phyloP scores from a whole-genome alignment of 1,284 basidiomycete genomes.

The Xerocomus minutiporus region DNA sequence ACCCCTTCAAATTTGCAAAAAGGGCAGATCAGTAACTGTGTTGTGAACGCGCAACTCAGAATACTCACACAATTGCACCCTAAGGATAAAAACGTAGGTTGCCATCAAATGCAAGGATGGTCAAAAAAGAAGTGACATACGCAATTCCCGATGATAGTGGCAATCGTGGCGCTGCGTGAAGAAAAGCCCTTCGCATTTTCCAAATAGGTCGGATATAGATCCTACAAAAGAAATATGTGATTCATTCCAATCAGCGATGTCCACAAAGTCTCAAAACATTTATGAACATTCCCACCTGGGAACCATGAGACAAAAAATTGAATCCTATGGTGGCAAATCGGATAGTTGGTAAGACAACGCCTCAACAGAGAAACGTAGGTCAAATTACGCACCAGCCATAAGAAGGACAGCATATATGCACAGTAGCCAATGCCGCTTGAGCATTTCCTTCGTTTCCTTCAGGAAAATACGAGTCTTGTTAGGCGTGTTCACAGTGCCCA shows the following conservation, averaged over 20 bases:
- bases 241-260: background rate
- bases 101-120: constrained; percentile 69
- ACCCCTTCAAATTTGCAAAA: constrained; percentile 45
- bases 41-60: background rate
- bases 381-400: constrained; percentile 60
- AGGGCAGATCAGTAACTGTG: background rate
- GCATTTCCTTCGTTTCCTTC: constrained; percentile 67
- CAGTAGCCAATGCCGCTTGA: constrained; percentile 80
- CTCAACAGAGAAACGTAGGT: background rate
- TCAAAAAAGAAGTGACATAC: constrained; percentile 48
- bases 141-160: constrained; percentile 88
- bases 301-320: constrained; percentile 91
- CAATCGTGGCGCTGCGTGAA: constrained; percentile 64
- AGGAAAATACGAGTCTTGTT: constrained; percentile 73
- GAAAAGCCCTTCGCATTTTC: constrained; percentile 56
- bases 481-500: constrained; percentile 31
- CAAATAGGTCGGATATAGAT: constrained; percentile 81
- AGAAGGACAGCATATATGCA: constrained; percentile 81
- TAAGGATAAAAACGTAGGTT: constrained; percentile 42
- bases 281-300: constrained; percentile 43
- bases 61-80: constrained; percentile 66
- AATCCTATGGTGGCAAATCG: constrained; percentile 50
- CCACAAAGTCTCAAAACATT: constrained; percentile 36
- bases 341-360: background rate
- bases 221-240: constrained; percentile 41